phyloP scores from a whole-genome alignment of 495 filamentous ascomycete species.

The Bacidia rubella region DNA sequence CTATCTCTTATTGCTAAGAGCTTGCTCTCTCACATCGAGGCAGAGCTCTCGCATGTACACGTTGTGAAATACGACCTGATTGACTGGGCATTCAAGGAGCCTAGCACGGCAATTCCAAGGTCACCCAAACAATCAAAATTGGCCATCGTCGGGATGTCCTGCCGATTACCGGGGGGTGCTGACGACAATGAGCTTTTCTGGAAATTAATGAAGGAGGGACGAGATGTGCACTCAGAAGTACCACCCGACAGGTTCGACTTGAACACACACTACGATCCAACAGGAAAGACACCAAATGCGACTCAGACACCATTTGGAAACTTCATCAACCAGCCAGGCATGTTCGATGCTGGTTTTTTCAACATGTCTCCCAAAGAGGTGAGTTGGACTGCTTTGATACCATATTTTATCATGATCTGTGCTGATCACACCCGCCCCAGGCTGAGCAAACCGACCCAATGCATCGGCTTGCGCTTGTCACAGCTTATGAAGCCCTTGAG shows the following conservation, averaged over 20 bases:
- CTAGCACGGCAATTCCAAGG: not conserved
- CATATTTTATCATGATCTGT: not conserved
- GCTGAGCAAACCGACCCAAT: slow-evolving; percentile 62
- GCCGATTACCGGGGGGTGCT: slow-evolving; percentile 18
- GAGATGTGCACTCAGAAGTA: slow-evolving; percentile 3
- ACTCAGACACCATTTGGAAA: slow-evolving; percentile 21
- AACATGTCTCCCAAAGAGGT: slow-evolving; percentile 10
- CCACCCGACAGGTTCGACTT: slow-evolving; percentile 18
- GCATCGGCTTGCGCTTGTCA: slow-evolving; percentile 57
- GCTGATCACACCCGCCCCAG: slow-evolving; percentile 19
- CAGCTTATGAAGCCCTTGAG: slow-evolving; percentile 67
- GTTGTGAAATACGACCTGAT: not conserved
- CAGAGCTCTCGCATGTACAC: not conserved
- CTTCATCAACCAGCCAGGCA: slow-evolving; percentile 19
- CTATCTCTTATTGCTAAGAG: not conserved
- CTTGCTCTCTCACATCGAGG: not conserved
- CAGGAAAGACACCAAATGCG: slow-evolving; percentile 21
- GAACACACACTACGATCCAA: slow-evolving; percentile 18
- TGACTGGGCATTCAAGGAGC: not conserved
- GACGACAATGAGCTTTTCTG: slow-evolving; percentile 4
- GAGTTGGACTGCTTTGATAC: not conserved
- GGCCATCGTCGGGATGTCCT: slow-evolving; percentile 21
- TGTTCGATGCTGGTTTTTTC: slow-evolving; percentile 12
- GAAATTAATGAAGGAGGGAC: slow-evolving; percentile 1
- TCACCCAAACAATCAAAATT: slow-evolving; percentile 16